A percentile compares a stretch with the other conserved stretches of the same genome.
These are phyloP conservation scores for Pseudopyricularia cyperi DNA, from an alignment of 2,329 filamentous ascomycete species.

Conservation along the genomic window DNA sequence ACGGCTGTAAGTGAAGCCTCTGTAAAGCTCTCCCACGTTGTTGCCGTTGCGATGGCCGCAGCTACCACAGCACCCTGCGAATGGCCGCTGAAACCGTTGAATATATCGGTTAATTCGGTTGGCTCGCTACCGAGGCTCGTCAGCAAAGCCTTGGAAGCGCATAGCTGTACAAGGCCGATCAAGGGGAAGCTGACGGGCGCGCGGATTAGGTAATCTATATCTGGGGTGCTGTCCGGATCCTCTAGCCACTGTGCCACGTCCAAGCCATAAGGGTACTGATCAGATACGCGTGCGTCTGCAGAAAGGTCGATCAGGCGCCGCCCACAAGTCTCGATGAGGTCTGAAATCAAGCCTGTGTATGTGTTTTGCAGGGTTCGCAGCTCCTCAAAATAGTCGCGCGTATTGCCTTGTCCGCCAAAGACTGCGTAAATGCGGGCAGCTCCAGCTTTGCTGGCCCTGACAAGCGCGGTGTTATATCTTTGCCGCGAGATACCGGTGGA, in stretches of 20 bases:
- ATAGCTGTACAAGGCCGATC: conserved; percentile 90
- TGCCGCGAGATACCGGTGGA: background rate
- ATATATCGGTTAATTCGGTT: conserved; percentile 69
- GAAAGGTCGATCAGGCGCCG: conserved; percentile 75
- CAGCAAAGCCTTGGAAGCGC: conserved; percentile 90
- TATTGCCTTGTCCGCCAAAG: conserved; percentile 95
- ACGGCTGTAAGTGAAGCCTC: conserved; percentile 68
- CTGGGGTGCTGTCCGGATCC: conserved; percentile 79
- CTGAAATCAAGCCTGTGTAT: conserved; percentile 16
- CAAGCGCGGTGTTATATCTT: background rate
- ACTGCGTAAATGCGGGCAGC: conserved; percentile 51
- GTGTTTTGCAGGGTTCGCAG: conserved; percentile 24
- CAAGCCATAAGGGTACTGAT: conserved; percentile 93
- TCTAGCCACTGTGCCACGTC: conserved; percentile 91
- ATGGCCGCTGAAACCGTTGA: conserved; percentile 84
- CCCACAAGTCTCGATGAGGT: conserved; percentile 68
- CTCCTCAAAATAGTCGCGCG: conserved; percentile 98
- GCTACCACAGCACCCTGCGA: conserved; percentile 94
- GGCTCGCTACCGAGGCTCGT: conserved; percentile 82
- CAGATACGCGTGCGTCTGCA: conserved; percentile 73
- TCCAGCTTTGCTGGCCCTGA: background rate
- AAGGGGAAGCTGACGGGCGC: conserved; percentile 91
- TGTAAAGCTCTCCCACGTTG: conserved; percentile 85
- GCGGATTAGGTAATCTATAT: conserved; percentile 86
- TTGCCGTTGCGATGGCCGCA: conserved; percentile 76